Evolutionary conservation across 2,329 filamentous ascomycete species (phyloP).

Genomic region (Endoconidiophora laricicola): DNA sequence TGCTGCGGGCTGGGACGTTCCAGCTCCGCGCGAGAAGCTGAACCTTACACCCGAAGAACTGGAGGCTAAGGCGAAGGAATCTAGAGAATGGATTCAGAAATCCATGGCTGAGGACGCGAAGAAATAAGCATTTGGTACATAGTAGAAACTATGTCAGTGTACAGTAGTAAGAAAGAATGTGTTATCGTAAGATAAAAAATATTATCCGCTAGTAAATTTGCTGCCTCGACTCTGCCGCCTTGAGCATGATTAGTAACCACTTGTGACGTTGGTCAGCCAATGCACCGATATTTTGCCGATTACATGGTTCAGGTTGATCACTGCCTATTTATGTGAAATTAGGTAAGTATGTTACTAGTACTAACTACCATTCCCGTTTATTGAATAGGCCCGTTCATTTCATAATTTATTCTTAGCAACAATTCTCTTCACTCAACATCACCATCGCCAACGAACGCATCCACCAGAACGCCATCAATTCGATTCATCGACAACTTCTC

Average conservation of each 20-base stretch:
- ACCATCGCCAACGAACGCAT: neutral
- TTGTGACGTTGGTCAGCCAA: too few relatives aligned
- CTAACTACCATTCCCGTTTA: neutral
- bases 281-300: neutral
- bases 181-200: too few relatives aligned
- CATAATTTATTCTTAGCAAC: neutral
- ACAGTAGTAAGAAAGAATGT: too few relatives aligned
- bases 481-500: neutral
- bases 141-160: too few relatives aligned
- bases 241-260: too few relatives aligned
- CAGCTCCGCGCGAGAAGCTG: constrained; percentile 39
- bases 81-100: constrained; percentile 48
- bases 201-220: too few relatives aligned
- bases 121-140: constrained; percentile 19
- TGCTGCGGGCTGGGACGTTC: constrained; percentile 61
- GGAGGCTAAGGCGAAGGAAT: constrained; percentile 36
- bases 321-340: neutral
- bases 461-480: neutral
- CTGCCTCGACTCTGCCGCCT: too few relatives aligned
- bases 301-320: neutral
- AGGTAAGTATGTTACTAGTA: neutral
- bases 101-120: constrained; percentile 53
- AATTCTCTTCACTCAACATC: neutral
- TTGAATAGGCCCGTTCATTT: neutral
- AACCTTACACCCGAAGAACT: constrained; percentile 33